Percentiles rank a stretch among this genome's conserved stretches.
These are phyloP conservation scores for Fagopyrum homotropicum DNA, from an alignment of 148 eudicot genomes.

Conservation along the genomic window DNA sequence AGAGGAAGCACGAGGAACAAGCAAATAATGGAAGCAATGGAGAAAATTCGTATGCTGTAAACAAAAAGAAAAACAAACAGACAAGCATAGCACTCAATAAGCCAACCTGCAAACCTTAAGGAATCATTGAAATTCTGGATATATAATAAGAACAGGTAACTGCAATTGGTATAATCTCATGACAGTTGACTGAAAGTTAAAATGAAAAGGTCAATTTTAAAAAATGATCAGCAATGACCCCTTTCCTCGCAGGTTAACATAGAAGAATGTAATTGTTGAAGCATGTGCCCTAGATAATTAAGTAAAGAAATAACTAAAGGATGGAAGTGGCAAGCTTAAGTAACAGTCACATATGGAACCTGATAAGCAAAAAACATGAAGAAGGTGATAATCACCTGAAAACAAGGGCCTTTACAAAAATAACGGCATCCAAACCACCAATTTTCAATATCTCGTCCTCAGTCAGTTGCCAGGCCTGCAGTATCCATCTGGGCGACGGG, in stretches of 20 bases:
- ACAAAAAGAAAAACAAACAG: conserved; percentile 10
- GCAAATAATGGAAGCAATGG: conserved; percentile 73
- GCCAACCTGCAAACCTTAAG: background rate
- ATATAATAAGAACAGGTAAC: background rate
- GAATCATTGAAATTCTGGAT: background rate
- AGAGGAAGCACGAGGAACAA: conserved; percentile 77
- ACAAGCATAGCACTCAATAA: background rate
- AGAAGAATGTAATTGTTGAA: background rate
- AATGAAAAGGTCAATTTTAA: background rate
- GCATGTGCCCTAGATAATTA: background rate
- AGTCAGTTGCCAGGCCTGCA: conserved; percentile 79
- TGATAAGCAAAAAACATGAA: conserved; percentile 3
- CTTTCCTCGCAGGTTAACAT: background rate
- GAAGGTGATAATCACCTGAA: conserved; percentile 44
- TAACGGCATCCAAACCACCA: conserved; percentile 89
- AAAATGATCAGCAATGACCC: background rate
- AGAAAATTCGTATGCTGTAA: conserved; percentile 78
- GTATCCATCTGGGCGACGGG: conserved; percentile 89
- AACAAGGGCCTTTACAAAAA: conserved; percentile 55
- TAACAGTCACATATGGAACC: background rate
- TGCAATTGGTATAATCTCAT: background rate
- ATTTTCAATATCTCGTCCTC: conserved; percentile 61
- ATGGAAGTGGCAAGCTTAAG: background rate
- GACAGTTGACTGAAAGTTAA: background rate
- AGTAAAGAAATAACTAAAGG: background rate